Percentiles rank a stretch among this genome's conserved stretches.
phyloP scores from a whole-genome alignment of 179 eudicot species.

The Sideroxylon spinosum region DNA sequence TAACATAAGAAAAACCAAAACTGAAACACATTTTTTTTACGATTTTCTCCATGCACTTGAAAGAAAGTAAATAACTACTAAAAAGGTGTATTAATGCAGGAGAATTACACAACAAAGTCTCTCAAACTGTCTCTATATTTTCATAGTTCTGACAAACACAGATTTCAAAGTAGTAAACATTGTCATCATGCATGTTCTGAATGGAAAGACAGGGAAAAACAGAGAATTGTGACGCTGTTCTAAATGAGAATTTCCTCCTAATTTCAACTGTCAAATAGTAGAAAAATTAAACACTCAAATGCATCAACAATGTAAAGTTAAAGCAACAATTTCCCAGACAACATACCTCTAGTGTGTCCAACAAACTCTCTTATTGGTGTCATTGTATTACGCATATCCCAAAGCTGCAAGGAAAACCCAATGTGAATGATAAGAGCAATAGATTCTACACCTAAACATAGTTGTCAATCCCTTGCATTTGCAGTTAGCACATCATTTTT shows the following conservation, averaged over 20 bases:
- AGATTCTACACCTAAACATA: background rate
- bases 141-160: background rate
- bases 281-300: background rate
- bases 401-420: constrained; percentile 48
- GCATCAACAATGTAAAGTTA: background rate
- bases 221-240: background rate
- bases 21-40: background rate
- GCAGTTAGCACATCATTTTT: no score
- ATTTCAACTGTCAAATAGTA: no score
- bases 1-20: no score
- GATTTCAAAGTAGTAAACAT: background rate
- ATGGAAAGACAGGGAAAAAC: background rate
- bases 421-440: constrained; percentile 7
- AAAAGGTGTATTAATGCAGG: background rate
- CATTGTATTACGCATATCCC: constrained; percentile 92
- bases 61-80: background rate
- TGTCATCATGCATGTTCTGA: background rate
- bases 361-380: constrained; percentile 78
- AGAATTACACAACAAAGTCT: background rate
- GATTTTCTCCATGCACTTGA: background rate
- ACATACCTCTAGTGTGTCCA: constrained; percentile 85
- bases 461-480: no score
- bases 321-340: background rate
- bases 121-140: background rate
- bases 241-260: background rate